Percentiles rank a stretch among this genome's conserved stretches.
phyloP scores from a whole-genome alignment of 805 yeast genomes.

The Suhomyces pyralidae region DNA sequence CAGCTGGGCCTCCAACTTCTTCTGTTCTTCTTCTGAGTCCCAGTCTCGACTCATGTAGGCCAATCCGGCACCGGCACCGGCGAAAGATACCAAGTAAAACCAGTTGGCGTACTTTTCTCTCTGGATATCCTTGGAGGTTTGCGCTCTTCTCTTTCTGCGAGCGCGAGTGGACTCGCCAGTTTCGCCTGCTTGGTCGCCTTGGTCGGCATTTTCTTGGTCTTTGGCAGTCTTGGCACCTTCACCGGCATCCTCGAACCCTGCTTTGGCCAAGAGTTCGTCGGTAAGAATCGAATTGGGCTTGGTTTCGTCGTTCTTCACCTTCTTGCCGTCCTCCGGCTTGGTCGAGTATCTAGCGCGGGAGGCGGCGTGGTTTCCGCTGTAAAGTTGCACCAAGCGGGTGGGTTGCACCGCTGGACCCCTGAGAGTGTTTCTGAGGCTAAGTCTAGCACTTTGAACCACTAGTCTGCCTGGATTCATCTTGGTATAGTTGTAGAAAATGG shows the following conservation, averaged over 20 bases:
- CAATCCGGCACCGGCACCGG: slow-evolving; percentile 50
- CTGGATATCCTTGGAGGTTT: slow-evolving; percentile 71
- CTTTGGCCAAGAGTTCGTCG: slow-evolving; percentile 78
- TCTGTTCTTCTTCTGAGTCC: slow-evolving; percentile 71
- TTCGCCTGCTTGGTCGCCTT: slow-evolving; percentile 9
- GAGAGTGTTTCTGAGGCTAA: not conserved
- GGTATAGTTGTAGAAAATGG: not conserved
- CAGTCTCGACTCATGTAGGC: slow-evolving; percentile 79
- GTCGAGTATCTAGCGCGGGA: not conserved
- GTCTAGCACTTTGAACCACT: not conserved
- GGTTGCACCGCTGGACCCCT: not conserved
- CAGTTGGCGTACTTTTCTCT: slow-evolving; percentile 79
- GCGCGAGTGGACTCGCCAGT: slow-evolving; percentile 8
- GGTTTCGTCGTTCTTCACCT: not conserved
- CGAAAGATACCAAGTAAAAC: slow-evolving; percentile 61
- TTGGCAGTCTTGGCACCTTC: slow-evolving; percentile 5
- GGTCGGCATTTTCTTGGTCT: slow-evolving; percentile 7
- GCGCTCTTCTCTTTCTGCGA: slow-evolving; percentile 36
- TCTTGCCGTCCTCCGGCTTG: not conserved
- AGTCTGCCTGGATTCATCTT: not conserved
- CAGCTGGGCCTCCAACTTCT: slow-evolving; percentile 47
- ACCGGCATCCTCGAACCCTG: slow-evolving; percentile 64
- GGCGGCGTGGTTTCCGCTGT: not conserved
- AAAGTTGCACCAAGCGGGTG: not conserved
- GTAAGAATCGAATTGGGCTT: slow-evolving; percentile 56